Conservation (phyloP, 2,329 filamentous ascomycete genomes). For the Exophiala sp. region DNA sequence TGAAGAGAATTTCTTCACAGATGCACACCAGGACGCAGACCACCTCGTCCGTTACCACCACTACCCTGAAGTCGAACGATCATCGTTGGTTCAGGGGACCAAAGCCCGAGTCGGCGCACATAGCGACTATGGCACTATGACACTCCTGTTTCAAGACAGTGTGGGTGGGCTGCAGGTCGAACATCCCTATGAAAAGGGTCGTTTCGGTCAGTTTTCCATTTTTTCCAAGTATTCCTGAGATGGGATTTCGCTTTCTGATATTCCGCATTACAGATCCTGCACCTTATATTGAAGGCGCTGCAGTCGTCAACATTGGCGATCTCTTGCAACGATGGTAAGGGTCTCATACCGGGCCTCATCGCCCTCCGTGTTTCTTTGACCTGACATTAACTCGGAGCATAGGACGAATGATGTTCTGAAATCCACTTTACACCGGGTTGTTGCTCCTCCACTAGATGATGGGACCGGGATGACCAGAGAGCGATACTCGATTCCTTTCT, state of each 20-base stretch:
- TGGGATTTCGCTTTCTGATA: no score
- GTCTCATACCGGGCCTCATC: no score
- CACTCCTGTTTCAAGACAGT: conserved; percentile 72
- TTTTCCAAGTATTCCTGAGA: no score
- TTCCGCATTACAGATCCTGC: conserved; percentile 62
- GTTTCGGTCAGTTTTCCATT: no score
- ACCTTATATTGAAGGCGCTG: conserved; percentile 50
- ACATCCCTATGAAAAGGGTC: conserved; percentile 49
- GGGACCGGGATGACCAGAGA: conserved; percentile 44
- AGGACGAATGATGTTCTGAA: conserved; percentile 71
- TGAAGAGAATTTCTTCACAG: not conserved
- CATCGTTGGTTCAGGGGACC: conserved; percentile 31
- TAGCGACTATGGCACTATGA: conserved; percentile 46
- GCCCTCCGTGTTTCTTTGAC: no score
- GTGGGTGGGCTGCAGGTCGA: conserved; percentile 79
- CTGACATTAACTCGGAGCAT: no score
- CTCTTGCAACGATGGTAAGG: conserved; percentile 81
- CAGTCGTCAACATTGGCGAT: conserved; percentile 64
- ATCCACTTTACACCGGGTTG: conserved; percentile 81
- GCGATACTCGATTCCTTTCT: conserved; percentile 57
- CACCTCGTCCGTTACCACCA: conserved; percentile 57
- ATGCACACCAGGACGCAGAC: not conserved
- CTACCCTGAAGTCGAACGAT: conserved; percentile 55
- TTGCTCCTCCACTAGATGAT: conserved; percentile 45
- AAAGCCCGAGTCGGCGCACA: conserved; percentile 69